Evolutionary conservation across 345 rosid genomes (phyloP).

Genomic region (Carallia brachiata): DNA sequence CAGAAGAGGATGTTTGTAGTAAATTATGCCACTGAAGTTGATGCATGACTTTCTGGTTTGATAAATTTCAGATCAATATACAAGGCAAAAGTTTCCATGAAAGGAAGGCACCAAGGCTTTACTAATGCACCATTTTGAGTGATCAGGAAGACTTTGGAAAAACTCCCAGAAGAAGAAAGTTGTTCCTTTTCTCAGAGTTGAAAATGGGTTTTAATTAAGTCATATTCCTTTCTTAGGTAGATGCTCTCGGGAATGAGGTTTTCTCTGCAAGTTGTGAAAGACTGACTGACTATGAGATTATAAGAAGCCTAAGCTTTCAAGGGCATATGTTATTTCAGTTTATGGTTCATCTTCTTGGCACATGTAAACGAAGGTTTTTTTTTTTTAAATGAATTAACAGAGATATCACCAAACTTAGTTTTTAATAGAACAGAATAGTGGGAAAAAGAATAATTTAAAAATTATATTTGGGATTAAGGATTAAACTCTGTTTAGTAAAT

Average conservation of each 20-base stretch:
- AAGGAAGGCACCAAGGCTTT: constrained; percentile 71
- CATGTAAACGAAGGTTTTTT: too few species aligned
- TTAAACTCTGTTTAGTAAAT: too few species aligned
- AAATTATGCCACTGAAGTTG: constrained; percentile 33
- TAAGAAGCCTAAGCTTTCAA: constrained; percentile 11
- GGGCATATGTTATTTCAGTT: too few species aligned
- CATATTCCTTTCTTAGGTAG: constrained; percentile 23
- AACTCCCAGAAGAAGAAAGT: constrained; percentile 11
- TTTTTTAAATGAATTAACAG: too few species aligned
- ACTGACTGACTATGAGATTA: constrained; percentile 2
- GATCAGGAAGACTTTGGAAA: neutral
- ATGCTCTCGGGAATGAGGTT: constrained; percentile 41
- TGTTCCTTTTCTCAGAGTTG: constrained; percentile 19
- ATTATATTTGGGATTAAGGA: too few species aligned
- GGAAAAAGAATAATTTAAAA: too few species aligned
- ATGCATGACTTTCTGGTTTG: constrained; percentile 31
- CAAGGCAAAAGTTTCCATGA: constrained; percentile 64
- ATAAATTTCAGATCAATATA: constrained; percentile 51
- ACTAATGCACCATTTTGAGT: constrained; percentile 60
- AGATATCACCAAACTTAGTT: too few species aligned
- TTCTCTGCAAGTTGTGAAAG: constrained; percentile 21
- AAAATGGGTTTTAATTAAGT: constrained; percentile 11
- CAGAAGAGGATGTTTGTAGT: constrained; percentile 12
- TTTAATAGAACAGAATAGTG: too few species aligned
- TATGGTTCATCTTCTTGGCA: too few species aligned